These are phyloP conservation scores for Aspergillus nidulans DNA, from an alignment of 495 filamentous ascomycete species.

Conservation along the genomic window DNA sequence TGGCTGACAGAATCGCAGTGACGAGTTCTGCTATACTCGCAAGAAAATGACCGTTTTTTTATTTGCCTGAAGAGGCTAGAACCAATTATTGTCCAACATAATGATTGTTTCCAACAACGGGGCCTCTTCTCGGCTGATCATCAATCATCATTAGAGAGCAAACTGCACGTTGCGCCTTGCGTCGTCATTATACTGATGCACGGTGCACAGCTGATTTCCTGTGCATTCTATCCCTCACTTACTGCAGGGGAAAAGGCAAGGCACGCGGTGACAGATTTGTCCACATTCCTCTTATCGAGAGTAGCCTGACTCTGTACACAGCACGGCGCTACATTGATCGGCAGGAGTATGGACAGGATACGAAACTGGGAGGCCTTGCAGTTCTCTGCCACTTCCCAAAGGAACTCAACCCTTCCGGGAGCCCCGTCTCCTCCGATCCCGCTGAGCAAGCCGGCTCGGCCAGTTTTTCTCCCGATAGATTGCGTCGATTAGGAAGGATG, in stretches of 20 bases:
- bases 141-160: background rate
- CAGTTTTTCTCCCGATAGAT: background rate
- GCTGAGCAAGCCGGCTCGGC: background rate
- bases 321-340: background rate
- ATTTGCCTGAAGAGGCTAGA: too few relatives aligned
- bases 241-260: constrained; percentile 2
- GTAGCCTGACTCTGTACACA: background rate
- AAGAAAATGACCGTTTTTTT: too few relatives aligned
- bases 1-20: background rate
- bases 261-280: background rate
- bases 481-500: background rate
- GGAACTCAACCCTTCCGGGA: background rate
- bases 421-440: background rate
- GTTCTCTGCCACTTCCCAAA: background rate
- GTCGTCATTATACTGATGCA: background rate
- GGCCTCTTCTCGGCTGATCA: too few relatives aligned
- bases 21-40: background rate
- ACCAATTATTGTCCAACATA: too few relatives aligned
- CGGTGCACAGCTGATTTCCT: background rate
- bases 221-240: background rate
- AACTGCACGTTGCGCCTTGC: background rate
- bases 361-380: background rate
- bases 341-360: background rate
- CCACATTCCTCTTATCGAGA: background rate
- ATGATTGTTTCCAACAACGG: too few relatives aligned